These are phyloP conservation scores for Aspergillus aculeatinus DNA, from an alignment of 2,329 filamentous ascomycete genomes.

Conservation along the genomic window DNA sequence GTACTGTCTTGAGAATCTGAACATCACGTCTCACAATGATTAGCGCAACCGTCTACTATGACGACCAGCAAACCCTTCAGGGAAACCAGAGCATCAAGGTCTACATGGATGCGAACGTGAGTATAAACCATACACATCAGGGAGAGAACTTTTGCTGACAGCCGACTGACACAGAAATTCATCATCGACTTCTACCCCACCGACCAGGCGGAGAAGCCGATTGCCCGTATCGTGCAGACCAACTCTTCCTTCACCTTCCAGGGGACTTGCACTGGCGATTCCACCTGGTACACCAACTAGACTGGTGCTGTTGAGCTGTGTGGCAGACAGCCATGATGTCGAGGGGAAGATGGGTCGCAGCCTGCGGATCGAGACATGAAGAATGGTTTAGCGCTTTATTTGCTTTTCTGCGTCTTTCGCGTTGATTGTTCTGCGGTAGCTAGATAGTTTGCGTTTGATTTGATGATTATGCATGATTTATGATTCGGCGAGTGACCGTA, in stretches of 20 bases:
- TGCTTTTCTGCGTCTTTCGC: not conserved
- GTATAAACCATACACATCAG: not conserved
- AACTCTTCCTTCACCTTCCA: constrained; percentile 4
- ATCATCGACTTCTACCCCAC: constrained; percentile 8
- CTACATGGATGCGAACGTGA: constrained; percentile 3
- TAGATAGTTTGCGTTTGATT: not conserved
- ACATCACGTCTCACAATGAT: not conserved
- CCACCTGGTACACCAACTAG: not conserved
- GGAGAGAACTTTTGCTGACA: too few species aligned
- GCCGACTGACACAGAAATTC: not conserved
- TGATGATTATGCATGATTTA: not conserved
- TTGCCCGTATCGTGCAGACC: constrained; percentile 8
- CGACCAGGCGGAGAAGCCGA: constrained; percentile 1
- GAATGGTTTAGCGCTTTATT: not conserved
- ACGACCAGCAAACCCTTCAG: constrained; percentile 3
- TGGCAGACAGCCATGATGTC: not conserved
- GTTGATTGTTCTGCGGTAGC: not conserved
- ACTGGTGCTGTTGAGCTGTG: not conserved
- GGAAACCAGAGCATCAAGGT: constrained; percentile 5
- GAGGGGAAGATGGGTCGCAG: not conserved
- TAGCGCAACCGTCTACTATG: constrained; percentile 5
- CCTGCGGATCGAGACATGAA: not conserved
- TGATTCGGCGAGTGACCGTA: not conserved
- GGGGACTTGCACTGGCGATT: not conserved
- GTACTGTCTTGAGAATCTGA: too few species aligned